Percentiles rank a stretch among this genome's conserved stretches.
Evolutionary conservation across 768 basidiomycete genomes (phyloP).

Genomic region (Rhodotorula babjevae): DNA sequence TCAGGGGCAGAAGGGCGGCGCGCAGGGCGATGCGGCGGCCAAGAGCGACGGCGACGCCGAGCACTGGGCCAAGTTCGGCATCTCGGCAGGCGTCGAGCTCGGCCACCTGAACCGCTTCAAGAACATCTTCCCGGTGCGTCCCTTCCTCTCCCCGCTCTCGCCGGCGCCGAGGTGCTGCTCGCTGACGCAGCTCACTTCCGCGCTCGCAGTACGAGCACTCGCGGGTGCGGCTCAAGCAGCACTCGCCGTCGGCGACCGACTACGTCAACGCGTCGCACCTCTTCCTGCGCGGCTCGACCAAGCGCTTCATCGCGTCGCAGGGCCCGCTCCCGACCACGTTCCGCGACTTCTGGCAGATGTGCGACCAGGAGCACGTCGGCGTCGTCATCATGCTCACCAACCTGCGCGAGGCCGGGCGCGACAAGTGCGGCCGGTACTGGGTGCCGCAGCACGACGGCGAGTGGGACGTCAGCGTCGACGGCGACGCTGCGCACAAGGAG

Average conservation of each 20-base stretch:
- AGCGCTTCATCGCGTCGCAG: conserved; percentile 90
- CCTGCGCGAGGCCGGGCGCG: conserved; percentile 76
- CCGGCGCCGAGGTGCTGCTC: too few relatives aligned
- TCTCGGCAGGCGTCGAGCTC: conserved; percentile 91
- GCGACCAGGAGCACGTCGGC: conserved; percentile 90
- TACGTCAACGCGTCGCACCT: conserved; percentile 95
- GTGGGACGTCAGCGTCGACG: conserved; percentile 27
- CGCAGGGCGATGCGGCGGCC: not conserved
- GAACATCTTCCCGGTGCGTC: conserved; percentile 88
- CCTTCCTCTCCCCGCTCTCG: not conserved
- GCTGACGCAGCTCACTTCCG: not conserved
- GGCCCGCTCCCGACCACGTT: conserved; percentile 86
- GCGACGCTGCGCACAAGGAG: conserved; percentile 19
- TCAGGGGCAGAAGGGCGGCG: not conserved
- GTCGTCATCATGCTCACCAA: conserved; percentile 96
- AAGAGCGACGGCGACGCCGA: conserved; percentile 16
- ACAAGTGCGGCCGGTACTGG: conserved; percentile 91
- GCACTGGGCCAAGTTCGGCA: conserved; percentile 67
- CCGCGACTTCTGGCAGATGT: conserved; percentile 90
- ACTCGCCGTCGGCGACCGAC: conserved; percentile 54
- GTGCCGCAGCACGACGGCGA: conserved; percentile 13
- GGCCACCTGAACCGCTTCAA: conserved; percentile 93
- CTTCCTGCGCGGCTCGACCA: conserved; percentile 73
- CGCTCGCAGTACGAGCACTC: conserved; percentile 62
- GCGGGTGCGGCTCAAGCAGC: conserved; percentile 64